phyloP scores from a whole-genome alignment of 805 yeast species.

The Helenozyma baotianmanensis region DNA sequence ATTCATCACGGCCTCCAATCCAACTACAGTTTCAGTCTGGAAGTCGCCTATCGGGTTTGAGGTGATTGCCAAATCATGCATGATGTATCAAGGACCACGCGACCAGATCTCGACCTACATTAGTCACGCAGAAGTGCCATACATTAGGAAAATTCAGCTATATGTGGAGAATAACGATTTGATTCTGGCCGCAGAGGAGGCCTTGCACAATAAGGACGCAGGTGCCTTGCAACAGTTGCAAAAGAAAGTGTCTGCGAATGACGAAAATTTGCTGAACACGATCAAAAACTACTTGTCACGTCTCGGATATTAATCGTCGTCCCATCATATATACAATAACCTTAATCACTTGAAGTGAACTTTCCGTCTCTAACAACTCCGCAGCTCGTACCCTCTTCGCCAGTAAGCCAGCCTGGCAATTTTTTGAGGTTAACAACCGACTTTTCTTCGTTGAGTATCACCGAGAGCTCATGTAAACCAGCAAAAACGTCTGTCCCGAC shows the following conservation, averaged over 20 bases:
- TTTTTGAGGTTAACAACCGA: slow-evolving; percentile 47
- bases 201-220: slow-evolving; percentile 39
- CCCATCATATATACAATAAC: neutral
- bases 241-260: slow-evolving; percentile 3
- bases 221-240: slow-evolving; percentile 8
- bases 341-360: neutral
- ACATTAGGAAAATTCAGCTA: slow-evolving; percentile 46
- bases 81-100: slow-evolving; percentile 47
- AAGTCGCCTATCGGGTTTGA: slow-evolving; percentile 71
- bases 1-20: slow-evolving; percentile 21
- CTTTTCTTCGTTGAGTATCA: slow-evolving; percentile 20
- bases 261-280: slow-evolving; percentile 6
- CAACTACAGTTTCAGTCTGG: slow-evolving; percentile 14
- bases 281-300: slow-evolving; percentile 9
- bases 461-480: slow-evolving; percentile 68
- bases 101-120: slow-evolving; percentile 61
- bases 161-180: slow-evolving; percentile 50
- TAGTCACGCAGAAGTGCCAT: slow-evolving; percentile 36
- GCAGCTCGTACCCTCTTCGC: slow-evolving; percentile 57
- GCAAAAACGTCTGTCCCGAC: slow-evolving; percentile 72
- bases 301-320: slow-evolving; percentile 3
- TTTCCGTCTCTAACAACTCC: slow-evolving; percentile 34
- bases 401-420: slow-evolving; percentile 75
- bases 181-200: slow-evolving; percentile 47
- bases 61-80: slow-evolving; percentile 54